These are phyloP conservation scores for Willaertia magna DNA, from an alignment of 208 protist species.

Conservation along the genomic window DNA sequence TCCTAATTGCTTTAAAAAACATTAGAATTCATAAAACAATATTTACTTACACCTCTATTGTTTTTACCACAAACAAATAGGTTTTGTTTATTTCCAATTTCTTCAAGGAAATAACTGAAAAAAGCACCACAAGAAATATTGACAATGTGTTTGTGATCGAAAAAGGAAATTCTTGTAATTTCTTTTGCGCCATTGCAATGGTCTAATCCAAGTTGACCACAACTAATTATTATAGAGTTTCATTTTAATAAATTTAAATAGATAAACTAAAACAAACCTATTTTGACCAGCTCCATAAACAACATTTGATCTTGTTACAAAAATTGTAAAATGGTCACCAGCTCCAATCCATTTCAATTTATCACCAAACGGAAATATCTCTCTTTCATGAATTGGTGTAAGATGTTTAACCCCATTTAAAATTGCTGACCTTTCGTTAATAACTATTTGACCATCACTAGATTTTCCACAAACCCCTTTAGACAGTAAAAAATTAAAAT, in stretches of 20 bases:
- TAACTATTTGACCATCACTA: neutral
- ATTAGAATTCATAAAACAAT: neutral
- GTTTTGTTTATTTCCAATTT: neutral
- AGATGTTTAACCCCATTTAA: neutral
- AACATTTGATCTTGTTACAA: neutral
- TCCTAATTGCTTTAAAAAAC: neutral
- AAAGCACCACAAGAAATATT: neutral
- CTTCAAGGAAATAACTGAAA: neutral
- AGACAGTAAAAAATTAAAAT: too few species aligned
- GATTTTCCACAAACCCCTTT: neutral
- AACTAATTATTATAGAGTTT: too few species aligned
- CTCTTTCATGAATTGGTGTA: neutral
- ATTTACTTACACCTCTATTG: neutral
- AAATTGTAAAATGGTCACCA: neutral
- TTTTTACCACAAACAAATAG: neutral
- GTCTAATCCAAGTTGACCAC: neutral
- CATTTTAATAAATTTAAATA: too few species aligned
- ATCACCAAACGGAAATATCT: neutral
- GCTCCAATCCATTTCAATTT: neutral
- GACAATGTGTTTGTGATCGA: neutral
- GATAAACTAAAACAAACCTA: neutral
- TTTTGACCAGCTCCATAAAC: neutral
- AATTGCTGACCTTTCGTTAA: too few species aligned
- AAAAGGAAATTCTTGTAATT: neutral
- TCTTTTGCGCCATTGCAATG: neutral